phyloP scores from a whole-genome alignment of 83 land plant genomes.

The Thuja plicata region DNA sequence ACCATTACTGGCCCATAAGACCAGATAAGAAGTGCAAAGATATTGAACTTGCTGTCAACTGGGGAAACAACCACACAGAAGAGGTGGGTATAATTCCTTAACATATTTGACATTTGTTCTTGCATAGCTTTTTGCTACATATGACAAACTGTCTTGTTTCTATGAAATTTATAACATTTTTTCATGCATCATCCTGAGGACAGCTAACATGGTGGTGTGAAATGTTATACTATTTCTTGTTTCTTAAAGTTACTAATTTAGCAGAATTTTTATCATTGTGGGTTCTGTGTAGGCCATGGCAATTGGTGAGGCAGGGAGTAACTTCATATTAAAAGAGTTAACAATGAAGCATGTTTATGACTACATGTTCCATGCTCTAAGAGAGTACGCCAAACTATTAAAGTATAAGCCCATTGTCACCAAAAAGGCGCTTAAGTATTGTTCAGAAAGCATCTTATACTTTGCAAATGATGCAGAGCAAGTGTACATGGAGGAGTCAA shows the following conservation, averaged over 20 bases:
- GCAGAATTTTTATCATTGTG: not conserved
- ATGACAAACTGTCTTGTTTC: not conserved
- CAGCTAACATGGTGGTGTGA: not conserved
- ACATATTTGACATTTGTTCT: not conserved
- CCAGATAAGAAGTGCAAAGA: slow-evolving; percentile 22
- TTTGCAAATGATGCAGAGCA: slow-evolving; percentile 11
- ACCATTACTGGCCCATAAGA: slow-evolving; percentile 41
- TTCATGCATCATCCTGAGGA: not conserved
- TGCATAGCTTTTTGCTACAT: not conserved
- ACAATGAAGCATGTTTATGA: slow-evolving; percentile 40
- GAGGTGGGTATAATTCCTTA: slow-evolving; percentile 23
- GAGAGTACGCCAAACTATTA: slow-evolving; percentile 38
- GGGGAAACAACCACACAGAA: slow-evolving; percentile 43
- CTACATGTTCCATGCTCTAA: slow-evolving; percentile 44
- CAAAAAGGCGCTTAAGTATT: not conserved
- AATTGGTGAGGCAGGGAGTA: slow-evolving; percentile 28
- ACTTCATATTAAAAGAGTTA: slow-evolving; percentile 26
- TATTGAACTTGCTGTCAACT: slow-evolving; percentile 38
- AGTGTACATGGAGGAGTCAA: slow-evolving; percentile 23
- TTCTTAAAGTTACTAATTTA: not conserved
- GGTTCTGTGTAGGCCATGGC: slow-evolving; percentile 24
- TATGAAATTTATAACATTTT: not conserved
- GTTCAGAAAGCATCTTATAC: slow-evolving; percentile 27
- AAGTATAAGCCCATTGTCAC: slow-evolving; percentile 30
- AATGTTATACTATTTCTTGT: not conserved